Base-by-base conservation (phyloP, 768 basidiomycete species). In the Hirschioporus abietinus region DNA sequence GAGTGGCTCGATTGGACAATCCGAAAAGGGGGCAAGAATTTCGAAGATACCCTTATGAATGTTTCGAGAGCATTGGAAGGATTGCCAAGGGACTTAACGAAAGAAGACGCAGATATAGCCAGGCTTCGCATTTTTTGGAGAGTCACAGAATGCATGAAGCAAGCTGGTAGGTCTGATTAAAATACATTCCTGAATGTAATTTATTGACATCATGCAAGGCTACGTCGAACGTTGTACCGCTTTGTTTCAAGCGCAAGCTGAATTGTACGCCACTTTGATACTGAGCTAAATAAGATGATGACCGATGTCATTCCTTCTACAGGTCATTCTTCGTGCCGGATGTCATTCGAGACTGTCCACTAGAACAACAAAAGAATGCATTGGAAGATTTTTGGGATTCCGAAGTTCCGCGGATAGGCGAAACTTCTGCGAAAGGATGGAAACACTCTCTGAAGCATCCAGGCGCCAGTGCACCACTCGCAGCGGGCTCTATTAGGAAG, bases 341-440 rank as follows among this genome's bases (percentile, higher is more conserved):
- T 26, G 71, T 72, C n/a, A 71, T 90, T 1, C 71, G 72, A 52
- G 75, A 73, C 59, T 68, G 78, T 61, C 76, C 88, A 27, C 78
- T 88, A 35, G 77, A 82, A 24, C 72, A 69, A 4, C 84, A 83
- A 64, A 76, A 93, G 2, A 81, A 84, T 65, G 78, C 81, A 18
- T 80, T 95, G 4, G 92, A 93, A 76, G 85, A 87, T 64, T 95
- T 91, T 73, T 95, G 93, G 93, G 93, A 95, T 63, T 86, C 89
- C 4, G 93, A 93, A 75, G 78, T 77, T 10, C 87, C 87, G n/a
- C 87, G 92, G n/a, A 74, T 88, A 9, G 91, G 92, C 30, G 93
- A 95, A 72, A 73, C 75, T 0, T 78, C 79, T 65, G 85, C 92
- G 9, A 79, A 75, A 66, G 92, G 93, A 26, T 94, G 92, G 91